Evolutionary conservation across 306 rosid species (phyloP).

Genomic region (Gillenia trifoliata): DNA sequence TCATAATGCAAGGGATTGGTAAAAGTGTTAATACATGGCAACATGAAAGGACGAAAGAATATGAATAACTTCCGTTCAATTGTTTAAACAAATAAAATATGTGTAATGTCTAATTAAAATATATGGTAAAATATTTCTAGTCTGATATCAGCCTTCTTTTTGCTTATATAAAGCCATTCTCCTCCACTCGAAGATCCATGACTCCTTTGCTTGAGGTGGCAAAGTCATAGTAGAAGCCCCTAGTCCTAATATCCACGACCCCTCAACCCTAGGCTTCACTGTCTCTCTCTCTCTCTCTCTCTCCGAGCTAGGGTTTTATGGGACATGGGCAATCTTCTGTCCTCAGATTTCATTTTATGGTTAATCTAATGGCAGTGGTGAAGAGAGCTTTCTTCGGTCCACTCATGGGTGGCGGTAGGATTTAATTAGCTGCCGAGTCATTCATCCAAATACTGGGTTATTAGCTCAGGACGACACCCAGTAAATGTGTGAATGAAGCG

Average conservation of each 20-base stretch:
- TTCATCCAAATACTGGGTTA: conserved; percentile 84
- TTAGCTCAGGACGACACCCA: conserved; percentile 15
- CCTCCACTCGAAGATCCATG: conserved; percentile 1
- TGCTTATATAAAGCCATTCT: conserved; percentile 45
- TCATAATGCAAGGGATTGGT: conserved; percentile 34
- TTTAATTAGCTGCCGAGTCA: conserved; percentile 97
- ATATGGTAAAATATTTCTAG: neutral
- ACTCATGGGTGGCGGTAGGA: conserved; percentile 50
- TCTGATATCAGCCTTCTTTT: conserved; percentile 10
- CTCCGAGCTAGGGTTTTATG: neutral
- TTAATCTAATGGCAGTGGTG: neutral
- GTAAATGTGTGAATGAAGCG: conserved; percentile 92
- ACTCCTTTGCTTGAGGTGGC: conserved; percentile 3
- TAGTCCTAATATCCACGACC: neutral
- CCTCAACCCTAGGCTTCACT: neutral
- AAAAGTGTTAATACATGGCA: conserved; percentile 23
- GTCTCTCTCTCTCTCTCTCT: neutral
- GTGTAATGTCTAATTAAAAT: neutral
- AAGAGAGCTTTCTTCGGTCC: conserved; percentile 99
- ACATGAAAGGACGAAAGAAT: conserved; percentile 37
- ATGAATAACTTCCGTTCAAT: conserved; percentile 40
- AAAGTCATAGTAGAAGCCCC: neutral
- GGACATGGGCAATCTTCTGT: neutral
- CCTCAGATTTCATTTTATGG: neutral
- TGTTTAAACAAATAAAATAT: neutral